Base-by-base conservation (phyloP, 768 basidiomycete species). In the Favolaschia claudopus region DNA sequence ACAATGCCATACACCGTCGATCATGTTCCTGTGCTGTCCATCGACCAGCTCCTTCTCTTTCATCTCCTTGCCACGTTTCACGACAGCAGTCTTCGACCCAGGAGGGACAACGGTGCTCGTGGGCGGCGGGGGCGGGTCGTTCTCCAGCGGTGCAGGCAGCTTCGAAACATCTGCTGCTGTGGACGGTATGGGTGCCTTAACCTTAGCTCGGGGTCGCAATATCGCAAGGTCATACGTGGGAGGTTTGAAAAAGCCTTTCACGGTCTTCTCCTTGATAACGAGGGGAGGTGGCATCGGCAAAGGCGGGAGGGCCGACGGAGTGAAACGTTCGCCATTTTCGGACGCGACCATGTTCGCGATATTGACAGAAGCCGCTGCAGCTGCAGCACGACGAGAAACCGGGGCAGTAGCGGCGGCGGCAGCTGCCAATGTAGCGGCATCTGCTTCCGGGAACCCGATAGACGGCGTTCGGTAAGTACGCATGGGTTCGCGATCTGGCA, bases 401-500 rank as follows among this genome's bases (percentile, higher is more conserved):
- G 91, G 89, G 1, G 88, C 88, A 51, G 79, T 85, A 4, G 85
- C 85, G 0, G 88, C 85, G 15, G 81, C 84, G 1, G 85, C 87
- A 8, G 86, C 72, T 1, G 91, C 90, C 36, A 91, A 76, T 0
- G 86, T 86, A 7, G 89, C 85, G 47, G 91, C 76, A 67, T 91
- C 89, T 55, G 89, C 77, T 68, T 89, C 92, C 6, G 89, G 93
- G 82, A 89, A 93, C 25, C 91, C 92, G 51, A 92, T 85, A 8
- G 90, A 91, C 8, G 93, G 89, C 0, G 96, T 96, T 31, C 97
- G 89, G 75, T 91, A 92, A 7, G 97, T 99, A 73, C 93, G 84
- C 70, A 92, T 84, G 3, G 94, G 91, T 58, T 99, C 96, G 40
- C 96, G 89, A 70, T 99, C 97, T 0, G 97, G 96, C 25, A 99